Conservation (phyloP, 371 early-diverging fungal genomes). For the Mucor plumbeus region DNA sequence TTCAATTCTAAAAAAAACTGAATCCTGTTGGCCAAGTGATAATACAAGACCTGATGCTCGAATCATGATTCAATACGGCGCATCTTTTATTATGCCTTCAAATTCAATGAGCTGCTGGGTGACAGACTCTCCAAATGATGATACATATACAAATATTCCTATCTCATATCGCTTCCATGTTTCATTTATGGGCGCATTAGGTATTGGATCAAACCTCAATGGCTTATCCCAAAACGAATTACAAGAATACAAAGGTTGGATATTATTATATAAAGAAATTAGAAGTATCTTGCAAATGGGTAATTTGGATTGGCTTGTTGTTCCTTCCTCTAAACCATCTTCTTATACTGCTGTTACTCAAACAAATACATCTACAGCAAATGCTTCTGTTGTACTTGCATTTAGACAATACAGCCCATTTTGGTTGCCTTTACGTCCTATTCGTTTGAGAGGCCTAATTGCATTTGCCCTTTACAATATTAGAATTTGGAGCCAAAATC, state of each 20-base stretch:
- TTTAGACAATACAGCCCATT: conserved; percentile 39
- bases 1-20: conserved; percentile 24
- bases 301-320: conserved; percentile 40
- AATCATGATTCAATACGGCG: conserved; percentile 44
- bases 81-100: conserved; percentile 43
- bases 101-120: conserved; percentile 45
- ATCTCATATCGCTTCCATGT: conserved; percentile 47
- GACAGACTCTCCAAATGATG: conserved; percentile 34
- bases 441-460: conserved; percentile 29
- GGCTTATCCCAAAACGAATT: conserved; percentile 12
- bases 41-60: conserved; percentile 50
- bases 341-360: conserved; percentile 24
- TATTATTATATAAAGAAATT: conserved; percentile 41
- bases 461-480: conserved; percentile 21
- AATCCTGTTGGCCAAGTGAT: conserved; percentile 46
- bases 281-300: conserved; percentile 38
- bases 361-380: conserved; percentile 20
- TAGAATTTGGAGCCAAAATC: conserved; percentile 28
- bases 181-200: conserved; percentile 45
- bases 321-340: conserved; percentile 7
- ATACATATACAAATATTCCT: conserved; percentile 23
- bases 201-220: conserved; percentile 39
- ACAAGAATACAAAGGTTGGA: conserved; percentile 35
- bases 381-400: conserved; percentile 37
- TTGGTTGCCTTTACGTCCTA: conserved; percentile 28